These are phyloP conservation scores for Plasmodium fragile DNA, from an alignment of 169 alveolate genomes.

Conservation along the genomic window DNA sequence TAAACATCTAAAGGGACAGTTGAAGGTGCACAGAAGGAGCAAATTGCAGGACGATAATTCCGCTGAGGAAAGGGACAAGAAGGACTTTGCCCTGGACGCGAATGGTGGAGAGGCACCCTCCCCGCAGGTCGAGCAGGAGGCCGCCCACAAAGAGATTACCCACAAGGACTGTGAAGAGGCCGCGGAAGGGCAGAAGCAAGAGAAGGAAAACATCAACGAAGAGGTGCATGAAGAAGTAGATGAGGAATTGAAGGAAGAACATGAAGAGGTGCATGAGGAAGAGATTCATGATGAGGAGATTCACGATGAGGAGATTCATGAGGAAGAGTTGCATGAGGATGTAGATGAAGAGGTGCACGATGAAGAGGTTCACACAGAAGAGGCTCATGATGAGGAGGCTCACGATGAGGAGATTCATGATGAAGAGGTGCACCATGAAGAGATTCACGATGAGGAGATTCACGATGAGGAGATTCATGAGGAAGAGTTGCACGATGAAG, in stretches of 20 bases:
- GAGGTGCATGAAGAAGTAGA: background rate
- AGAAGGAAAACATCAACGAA: too few species aligned
- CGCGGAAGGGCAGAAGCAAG: background rate
- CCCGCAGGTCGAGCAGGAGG: background rate
- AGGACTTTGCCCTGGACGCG: background rate
- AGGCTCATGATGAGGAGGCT: background rate
- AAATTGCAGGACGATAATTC: background rate
- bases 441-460: background rate
- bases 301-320: background rate
- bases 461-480: background rate
- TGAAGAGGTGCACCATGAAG: background rate
- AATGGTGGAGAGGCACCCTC: background rate
- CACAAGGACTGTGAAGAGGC: background rate
- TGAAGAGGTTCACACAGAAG: background rate
- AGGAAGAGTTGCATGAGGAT: background rate
- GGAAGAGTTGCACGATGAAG: background rate
- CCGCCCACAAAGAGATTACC: background rate
- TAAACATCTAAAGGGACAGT: conserved; percentile 18
- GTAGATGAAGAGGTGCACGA: background rate
- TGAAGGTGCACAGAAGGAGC: background rate
- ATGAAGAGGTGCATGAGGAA: background rate
- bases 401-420: background rate
- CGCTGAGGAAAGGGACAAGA: background rate
- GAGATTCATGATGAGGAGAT: background rate
- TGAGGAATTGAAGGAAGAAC: background rate